A percentile compares a stretch with the other conserved stretches of the same genome.
These are phyloP conservation scores for Alternaria triticina DNA, from an alignment of 2,329 filamentous ascomycete genomes.

Conservation along the genomic window DNA sequence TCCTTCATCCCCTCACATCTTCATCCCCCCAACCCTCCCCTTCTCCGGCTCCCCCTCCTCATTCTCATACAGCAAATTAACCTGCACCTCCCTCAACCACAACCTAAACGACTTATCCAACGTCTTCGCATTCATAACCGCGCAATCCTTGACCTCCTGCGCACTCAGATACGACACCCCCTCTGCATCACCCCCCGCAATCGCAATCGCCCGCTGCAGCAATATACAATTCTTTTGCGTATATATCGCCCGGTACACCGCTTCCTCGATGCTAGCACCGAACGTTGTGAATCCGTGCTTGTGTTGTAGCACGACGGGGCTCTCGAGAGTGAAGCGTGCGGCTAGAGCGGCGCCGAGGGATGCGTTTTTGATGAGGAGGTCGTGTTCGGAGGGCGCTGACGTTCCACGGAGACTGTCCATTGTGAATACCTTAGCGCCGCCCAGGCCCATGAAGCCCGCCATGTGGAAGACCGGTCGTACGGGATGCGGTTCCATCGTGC, in stretches of 20 bases:
- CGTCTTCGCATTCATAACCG: slow-evolving; percentile 38
- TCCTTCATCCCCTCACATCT: slow-evolving; percentile 20
- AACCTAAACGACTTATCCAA: slow-evolving; percentile 49
- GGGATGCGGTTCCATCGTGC: slow-evolving; percentile 16
- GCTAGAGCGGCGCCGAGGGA: slow-evolving; percentile 33
- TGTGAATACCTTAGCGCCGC: slow-evolving; percentile 19
- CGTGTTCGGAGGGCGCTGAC: slow-evolving; percentile 17
- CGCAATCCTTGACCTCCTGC: slow-evolving; percentile 48
- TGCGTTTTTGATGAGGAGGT: slow-evolving; percentile 38
- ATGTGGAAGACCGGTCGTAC: slow-evolving; percentile 47
- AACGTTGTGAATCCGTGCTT: slow-evolving; percentile 54
- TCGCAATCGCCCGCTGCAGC: slow-evolving; percentile 42
- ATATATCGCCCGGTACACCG: slow-evolving; percentile 51
- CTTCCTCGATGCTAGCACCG: slow-evolving; percentile 48
- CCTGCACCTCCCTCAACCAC: slow-evolving; percentile 51
- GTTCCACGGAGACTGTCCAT: slow-evolving; percentile 24
- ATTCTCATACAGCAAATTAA: slow-evolving; percentile 45
- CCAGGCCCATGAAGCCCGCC: slow-evolving; percentile 48
- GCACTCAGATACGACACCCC: slow-evolving; percentile 38
- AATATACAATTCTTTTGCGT: slow-evolving; percentile 45
- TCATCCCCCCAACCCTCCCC: slow-evolving; percentile 32
- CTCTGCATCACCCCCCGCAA: slow-evolving; percentile 34
- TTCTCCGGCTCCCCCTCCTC: slow-evolving; percentile 39
- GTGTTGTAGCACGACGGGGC: slow-evolving; percentile 48
- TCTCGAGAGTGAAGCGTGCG: slow-evolving; percentile 10